These are phyloP conservation scores for Euphorbia pulcherrima DNA, from an alignment of 345 rosid species.

Conservation along the genomic window DNA sequence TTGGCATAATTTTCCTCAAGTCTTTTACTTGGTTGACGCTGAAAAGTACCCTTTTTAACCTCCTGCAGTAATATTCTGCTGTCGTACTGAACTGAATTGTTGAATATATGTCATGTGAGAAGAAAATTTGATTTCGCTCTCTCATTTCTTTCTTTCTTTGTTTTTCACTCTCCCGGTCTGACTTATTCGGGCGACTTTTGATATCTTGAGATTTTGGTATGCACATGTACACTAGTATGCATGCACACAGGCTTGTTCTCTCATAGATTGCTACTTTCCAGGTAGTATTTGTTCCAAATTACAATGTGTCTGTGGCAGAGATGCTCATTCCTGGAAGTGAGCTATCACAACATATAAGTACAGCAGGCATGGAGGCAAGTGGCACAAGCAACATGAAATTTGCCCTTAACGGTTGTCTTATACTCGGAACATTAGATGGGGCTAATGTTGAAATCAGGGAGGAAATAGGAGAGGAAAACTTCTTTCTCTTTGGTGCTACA, in stretches of 20 bases:
- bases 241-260: background rate
- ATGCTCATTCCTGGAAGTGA: conserved; percentile 96
- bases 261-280: conserved; percentile 26
- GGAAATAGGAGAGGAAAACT: conserved; percentile 81
- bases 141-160: background rate
- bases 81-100: background rate
- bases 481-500: conserved; percentile 92
- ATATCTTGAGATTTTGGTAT: background rate
- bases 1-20: background rate
- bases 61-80: too few species aligned
- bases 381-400: conserved; percentile 99
- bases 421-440: conserved; percentile 93
- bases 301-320: conserved; percentile 95
- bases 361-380: conserved; percentile 99
- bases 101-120: too few species aligned
- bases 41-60: background rate
- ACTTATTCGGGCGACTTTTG: background rate
- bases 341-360: conserved; percentile 93
- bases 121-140: too few species aligned
- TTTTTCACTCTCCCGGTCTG: background rate
- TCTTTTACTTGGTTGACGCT: background rate
- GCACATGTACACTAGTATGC: background rate
- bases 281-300: conserved; percentile 97
- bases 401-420: conserved; percentile 90
- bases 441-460: conserved; percentile 98